Evolutionary conservation across 2,329 filamentous ascomycete genomes (phyloP), one percentile per base, ranked within the genome.

Genomic region (Calonectria naviculata): DNA sequence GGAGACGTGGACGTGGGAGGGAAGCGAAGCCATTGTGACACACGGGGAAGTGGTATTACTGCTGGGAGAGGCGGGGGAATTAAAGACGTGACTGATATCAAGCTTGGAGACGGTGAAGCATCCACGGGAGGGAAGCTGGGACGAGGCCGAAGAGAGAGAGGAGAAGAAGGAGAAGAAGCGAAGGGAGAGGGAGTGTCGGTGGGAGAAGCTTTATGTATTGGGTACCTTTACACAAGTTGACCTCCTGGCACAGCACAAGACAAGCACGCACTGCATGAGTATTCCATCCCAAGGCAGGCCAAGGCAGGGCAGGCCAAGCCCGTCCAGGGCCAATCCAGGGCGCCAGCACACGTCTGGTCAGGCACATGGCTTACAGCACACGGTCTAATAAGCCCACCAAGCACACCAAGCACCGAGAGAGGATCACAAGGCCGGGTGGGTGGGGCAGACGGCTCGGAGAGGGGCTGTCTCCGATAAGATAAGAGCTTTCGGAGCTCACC

Each of bases 1-100:
- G 44, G 95, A 98, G 81, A 98, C 86, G 85, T 97, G 94, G 72
- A 93, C 90, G 80, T 92, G 92, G 76, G 88, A 54, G 12, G 89
- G 89, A 49, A 92, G 83, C 17, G 79, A 80, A 58, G 80, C 67
- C 83, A 84, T 85, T 70, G 62, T 77, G 71, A 52, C 12, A 21
- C 8, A 46, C 42, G 10, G 42, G 42, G 34, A 38, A 31, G 31
- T 2, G 29, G 29, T n/a, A 28, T 26, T 19, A 24, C 34, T 10
- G 52, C 10, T 36, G 34, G 34, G 6, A 19, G 13, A 13, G 13
- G 5, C 12, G n/a, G 49, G 34, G 46, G 42, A 29, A 60, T 13
- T n/a, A 49, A 42, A 49, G 73, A 63, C 36, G 49, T 34, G 24
- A 34, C 13, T 49, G 38, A 42, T 24, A 58, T 8, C 29, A 26